Base-by-base conservation (phyloP, 2,329 filamentous ascomycete genomes). In the Penicillium sp. region DNA sequence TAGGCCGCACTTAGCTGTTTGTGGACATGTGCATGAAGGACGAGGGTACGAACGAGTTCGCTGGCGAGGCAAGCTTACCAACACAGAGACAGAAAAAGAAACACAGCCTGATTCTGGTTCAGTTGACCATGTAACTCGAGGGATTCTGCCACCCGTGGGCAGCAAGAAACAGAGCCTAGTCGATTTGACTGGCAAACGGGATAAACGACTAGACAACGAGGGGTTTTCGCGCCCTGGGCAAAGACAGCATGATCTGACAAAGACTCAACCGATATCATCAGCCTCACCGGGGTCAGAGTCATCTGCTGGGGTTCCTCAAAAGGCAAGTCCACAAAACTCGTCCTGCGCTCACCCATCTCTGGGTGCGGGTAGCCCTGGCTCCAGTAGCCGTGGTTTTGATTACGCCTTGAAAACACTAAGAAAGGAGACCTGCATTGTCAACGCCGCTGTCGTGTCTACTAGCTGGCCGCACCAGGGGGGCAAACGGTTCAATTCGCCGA, bases 361-460 rank as follows among this genome's bases (percentile, higher is more conserved):
- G 48, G 60, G 47, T 54, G 35, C 55, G n/a, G 57, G 41, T 58
- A 56, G 12, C 45, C 62, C 48, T 42, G 29, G 3, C 43, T 48
- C 35, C 36, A 35, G 35, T 55, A 49, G 15, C 29, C 25, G 21
- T 21, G n/a, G n/a, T 48, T 36, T 66, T 23, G 49, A 49, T 47
- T 38, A 45, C 27, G 42, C 45, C 50, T 44, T 57, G 47, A 65
- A 68, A 60, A 64, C 55, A 61, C 75, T 79, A 45, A 80, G 84
- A 65, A 78, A 70, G 59, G 89, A 93, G 77, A 94, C 90, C 1
- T 93, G 87, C 69, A 78, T 96, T 53, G 83, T 94, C 65, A 96
- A 96, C 75, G 89, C 89, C 29, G 86, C 90, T 21, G 86, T 93
- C 61, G 83, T 89, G 80, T 86, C 85, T 43, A 86, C 81, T 23